These are phyloP conservation scores for Boletus edulis DNA, from an alignment of 768 basidiomycete genomes.

Conservation along the genomic window DNA sequence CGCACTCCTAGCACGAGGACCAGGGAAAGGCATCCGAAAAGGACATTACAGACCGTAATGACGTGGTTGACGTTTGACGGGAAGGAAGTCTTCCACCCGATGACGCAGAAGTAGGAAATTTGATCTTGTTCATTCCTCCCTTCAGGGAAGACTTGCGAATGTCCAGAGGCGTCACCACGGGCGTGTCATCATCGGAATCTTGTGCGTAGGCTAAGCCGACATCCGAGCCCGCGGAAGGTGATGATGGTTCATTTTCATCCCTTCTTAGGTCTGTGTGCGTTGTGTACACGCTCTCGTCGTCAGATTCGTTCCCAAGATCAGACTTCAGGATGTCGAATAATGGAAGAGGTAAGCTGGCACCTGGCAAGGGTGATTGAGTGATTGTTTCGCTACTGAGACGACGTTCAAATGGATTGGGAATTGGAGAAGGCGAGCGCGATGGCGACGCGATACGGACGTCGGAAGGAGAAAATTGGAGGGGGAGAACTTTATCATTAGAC, in stretches of 20 bases:
- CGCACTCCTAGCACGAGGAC: slow-evolving; percentile 22
- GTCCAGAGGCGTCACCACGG: slow-evolving; percentile 29
- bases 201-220: slow-evolving; percentile 39
- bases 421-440: slow-evolving; percentile 30
- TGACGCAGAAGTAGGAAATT: slow-evolving; percentile 34
- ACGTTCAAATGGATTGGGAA: slow-evolving; percentile 93
- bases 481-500: slow-evolving; percentile 16
- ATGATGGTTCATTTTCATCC: slow-evolving; percentile 13
- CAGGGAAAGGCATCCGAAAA: slow-evolving; percentile 7
- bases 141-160: slow-evolving; percentile 20
- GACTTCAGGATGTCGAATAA: slow-evolving; percentile 57
- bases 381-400: slow-evolving; percentile 74
- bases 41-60: slow-evolving; percentile 22
- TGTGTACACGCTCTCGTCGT: slow-evolving; percentile 35
- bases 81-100: slow-evolving; percentile 18
- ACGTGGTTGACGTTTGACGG: slow-evolving; percentile 27
- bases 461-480: slow-evolving; percentile 21
- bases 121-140: slow-evolving; percentile 24
- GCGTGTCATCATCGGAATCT: slow-evolving; percentile 33
- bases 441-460: slow-evolving; percentile 28
- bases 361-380: slow-evolving; percentile 22
- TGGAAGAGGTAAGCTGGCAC: slow-evolving; percentile 39
- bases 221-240: slow-evolving; percentile 30
- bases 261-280: slow-evolving; percentile 28
- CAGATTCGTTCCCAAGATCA: slow-evolving; percentile 25